phyloP scores from a whole-genome alignment of 108 stramenopile species.

The Aurantiochytrium sp. region DNA sequence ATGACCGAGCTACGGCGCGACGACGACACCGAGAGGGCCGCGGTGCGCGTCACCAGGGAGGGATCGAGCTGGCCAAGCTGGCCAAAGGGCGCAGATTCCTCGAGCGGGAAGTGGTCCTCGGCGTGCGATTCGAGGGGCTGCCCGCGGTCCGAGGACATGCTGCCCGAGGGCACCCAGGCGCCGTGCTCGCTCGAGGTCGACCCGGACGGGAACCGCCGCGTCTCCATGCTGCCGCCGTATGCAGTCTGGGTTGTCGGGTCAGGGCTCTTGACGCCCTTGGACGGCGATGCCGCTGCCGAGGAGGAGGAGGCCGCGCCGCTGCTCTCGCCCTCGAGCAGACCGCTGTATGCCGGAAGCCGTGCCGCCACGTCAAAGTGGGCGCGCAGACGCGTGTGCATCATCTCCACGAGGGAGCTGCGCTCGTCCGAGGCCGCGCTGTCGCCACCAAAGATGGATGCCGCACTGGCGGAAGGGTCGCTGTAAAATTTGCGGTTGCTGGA shows the following conservation, averaged over 20 bases:
- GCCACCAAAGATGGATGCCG: not conserved
- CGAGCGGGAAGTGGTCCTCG: not conserved
- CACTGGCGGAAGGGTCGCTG: not conserved
- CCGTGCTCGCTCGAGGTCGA: no score
- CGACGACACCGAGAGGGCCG: not conserved
- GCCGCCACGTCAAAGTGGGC: not conserved
- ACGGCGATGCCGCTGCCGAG: no score
- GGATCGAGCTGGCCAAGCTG: not conserved
- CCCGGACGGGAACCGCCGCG: no score
- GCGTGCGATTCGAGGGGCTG: not conserved
- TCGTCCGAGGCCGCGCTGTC: not conserved
- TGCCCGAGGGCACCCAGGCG: not conserved
- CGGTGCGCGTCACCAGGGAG: not conserved
- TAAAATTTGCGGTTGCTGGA: slow-evolving; percentile 17
- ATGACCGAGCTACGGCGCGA: not conserved
- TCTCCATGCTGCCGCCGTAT: no score
- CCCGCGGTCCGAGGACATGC: not conserved
- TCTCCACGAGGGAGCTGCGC: not conserved
- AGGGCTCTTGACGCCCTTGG: not conserved
- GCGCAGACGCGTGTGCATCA: not conserved
- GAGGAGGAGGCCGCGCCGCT: not conserved
- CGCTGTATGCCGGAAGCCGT: not conserved
- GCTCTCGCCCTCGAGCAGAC: not conserved
- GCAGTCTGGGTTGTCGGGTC: not conserved
- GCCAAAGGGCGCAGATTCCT: not conserved